A percentile compares a stretch with the other conserved stretches of the same genome.
Evolutionary conservation across 2,329 filamentous ascomycete species (phyloP).

Genomic region (Didymella exigua): DNA sequence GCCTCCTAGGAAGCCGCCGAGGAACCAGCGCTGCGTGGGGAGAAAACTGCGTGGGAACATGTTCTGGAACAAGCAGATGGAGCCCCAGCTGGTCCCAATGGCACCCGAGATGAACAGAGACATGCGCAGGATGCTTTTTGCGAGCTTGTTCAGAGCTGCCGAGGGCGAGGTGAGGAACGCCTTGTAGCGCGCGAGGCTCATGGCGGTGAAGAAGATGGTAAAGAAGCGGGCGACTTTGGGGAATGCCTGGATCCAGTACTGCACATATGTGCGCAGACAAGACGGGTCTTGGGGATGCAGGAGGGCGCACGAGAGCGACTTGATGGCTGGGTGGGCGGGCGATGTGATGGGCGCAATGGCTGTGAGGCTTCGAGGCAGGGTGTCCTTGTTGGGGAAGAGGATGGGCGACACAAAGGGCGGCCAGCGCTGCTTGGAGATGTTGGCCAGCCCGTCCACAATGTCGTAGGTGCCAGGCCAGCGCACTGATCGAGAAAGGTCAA

Average conservation of each 20-base stretch:
- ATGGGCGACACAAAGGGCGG: conserved; percentile 88
- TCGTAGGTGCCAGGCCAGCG: conserved; percentile 77
- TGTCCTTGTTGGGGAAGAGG: conserved; percentile 73
- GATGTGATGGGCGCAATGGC: conserved; percentile 78
- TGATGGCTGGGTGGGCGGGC: conserved; percentile 84
- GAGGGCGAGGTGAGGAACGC: conserved; percentile 72
- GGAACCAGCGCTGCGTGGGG: conserved; percentile 84
- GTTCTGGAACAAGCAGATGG: conserved; percentile 85
- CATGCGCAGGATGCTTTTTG: conserved; percentile 73
- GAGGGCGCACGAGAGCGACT: conserved; percentile 83
- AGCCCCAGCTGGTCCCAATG: conserved; percentile 87
- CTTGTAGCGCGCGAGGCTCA: conserved; percentile 72
- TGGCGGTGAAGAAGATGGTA: conserved; percentile 72
- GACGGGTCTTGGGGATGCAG: conserved; percentile 88
- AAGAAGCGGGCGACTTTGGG: conserved; percentile 79
- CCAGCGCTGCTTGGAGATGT: conserved; percentile 83
- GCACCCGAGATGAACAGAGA: conserved; percentile 79
- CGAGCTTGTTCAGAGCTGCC: conserved; percentile 67
- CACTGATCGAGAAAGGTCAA: conserved; percentile 67
- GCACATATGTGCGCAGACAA: conserved; percentile 83
- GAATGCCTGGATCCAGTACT: conserved; percentile 85
- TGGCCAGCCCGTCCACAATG: conserved; percentile 79
- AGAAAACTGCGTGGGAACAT: conserved; percentile 76
- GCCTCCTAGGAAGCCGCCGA: conserved; percentile 84
- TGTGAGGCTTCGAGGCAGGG: conserved; percentile 69